Percentiles rank a stretch among this genome's conserved stretches.
These are phyloP conservation scores for Fusarium illudens DNA, from an alignment of 2,329 filamentous ascomycete genomes.

Conservation along the genomic window DNA sequence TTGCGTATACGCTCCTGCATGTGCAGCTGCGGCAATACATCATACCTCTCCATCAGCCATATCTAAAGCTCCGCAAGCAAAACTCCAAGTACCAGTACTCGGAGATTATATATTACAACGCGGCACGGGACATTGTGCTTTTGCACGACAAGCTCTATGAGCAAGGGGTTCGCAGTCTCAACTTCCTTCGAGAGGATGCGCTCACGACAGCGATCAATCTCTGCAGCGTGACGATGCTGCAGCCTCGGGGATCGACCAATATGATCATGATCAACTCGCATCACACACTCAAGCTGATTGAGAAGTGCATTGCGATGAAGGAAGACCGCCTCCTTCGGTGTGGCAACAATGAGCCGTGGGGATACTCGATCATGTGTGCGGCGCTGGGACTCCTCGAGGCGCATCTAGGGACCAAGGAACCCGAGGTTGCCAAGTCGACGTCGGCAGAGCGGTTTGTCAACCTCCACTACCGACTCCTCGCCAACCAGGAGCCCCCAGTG, in stretches of 20 bases:
- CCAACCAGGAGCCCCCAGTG: slow-evolving; percentile 60
- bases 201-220: slow-evolving; percentile 69
- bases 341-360: slow-evolving; percentile 71
- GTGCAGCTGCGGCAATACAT: slow-evolving; percentile 70
- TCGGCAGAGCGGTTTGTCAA: slow-evolving; percentile 68
- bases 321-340: slow-evolving; percentile 68
- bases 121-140: slow-evolving; percentile 68
- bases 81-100: slow-evolving; percentile 70
- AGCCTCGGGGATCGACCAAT: slow-evolving; percentile 65
- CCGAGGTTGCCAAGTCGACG: slow-evolving; percentile 65
- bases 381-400: slow-evolving; percentile 67
- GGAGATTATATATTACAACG: slow-evolving; percentile 70
- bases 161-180: slow-evolving; percentile 65
- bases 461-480: slow-evolving; percentile 65
- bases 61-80: slow-evolving; percentile 65
- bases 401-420: slow-evolving; percentile 65
- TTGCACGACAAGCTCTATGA: slow-evolving; percentile 68
- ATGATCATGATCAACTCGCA: slow-evolving; percentile 70
- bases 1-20: slow-evolving; percentile 68
- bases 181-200: slow-evolving; percentile 68
- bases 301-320: slow-evolving; percentile 68
- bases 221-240: slow-evolving; percentile 68
- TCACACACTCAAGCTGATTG: slow-evolving; percentile 68
- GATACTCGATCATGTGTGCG: slow-evolving; percentile 70
- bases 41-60: slow-evolving; percentile 68